Percentiles rank a stretch among this genome's conserved stretches.
These are phyloP conservation scores for Exophiala phaeomuriformis DNA, from an alignment of 2,329 filamentous ascomycete genomes.

Conservation along the genomic window DNA sequence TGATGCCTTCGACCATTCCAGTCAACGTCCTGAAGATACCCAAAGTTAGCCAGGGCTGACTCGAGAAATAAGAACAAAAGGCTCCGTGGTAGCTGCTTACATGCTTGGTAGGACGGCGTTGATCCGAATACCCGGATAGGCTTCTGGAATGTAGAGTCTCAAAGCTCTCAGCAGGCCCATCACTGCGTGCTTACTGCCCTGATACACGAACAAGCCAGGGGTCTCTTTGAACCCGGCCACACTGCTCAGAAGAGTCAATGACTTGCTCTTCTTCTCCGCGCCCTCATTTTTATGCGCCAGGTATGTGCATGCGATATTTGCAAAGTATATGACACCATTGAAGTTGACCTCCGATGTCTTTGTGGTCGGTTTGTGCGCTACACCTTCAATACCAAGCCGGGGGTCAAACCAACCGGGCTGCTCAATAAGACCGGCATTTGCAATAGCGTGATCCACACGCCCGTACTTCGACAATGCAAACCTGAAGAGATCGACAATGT, in stretches of 20 bases:
- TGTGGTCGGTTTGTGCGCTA: background rate
- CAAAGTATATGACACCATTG: background rate
- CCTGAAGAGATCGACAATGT: constrained; percentile 37
- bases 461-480: constrained; percentile 37
- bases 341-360: background rate
- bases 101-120: background rate
- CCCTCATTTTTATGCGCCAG: background rate
- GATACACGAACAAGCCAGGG: background rate
- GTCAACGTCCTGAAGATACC: background rate
- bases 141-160: background rate
- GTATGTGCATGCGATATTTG: background rate
- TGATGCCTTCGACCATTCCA: background rate
- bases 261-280: background rate
- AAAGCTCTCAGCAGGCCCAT: background rate
- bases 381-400: background rate
- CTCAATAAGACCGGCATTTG: constrained; percentile 43
- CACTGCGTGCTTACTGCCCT: background rate
- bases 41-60: too few relatives aligned
- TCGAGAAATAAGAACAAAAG: too few relatives aligned
- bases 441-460: constrained; percentile 43
- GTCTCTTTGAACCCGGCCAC: background rate
- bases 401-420: constrained; percentile 36
- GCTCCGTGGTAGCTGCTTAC: too few relatives aligned
- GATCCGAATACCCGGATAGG: background rate
- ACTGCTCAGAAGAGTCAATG: background rate